phyloP scores from a whole-genome alignment of 495 filamentous ascomycete species.

The Penicillium simplicissimum region DNA sequence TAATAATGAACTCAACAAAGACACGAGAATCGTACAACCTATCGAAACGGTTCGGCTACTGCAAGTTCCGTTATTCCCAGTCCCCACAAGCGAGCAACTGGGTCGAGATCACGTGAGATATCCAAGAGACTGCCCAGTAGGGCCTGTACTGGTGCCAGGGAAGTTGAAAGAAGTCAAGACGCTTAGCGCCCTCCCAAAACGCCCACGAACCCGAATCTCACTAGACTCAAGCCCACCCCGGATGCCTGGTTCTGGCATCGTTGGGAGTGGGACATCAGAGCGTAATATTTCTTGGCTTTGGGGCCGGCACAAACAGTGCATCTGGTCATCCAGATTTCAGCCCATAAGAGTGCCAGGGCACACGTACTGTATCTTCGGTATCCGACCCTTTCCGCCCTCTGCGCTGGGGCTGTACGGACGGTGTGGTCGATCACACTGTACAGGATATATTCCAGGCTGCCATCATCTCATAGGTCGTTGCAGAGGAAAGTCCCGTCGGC shows the following conservation, averaged over 20 bases:
- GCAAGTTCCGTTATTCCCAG: too few species aligned
- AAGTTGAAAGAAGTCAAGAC: too few species aligned
- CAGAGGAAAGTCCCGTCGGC: conserved; percentile 19
- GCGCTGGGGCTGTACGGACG: background rate
- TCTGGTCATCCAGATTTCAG: conserved; percentile 7
- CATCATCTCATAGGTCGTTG: conserved; percentile 28
- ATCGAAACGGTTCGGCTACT: too few species aligned
- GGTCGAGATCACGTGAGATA: background rate
- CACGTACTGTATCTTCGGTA: conserved; percentile 4
- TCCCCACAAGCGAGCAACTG: background rate
- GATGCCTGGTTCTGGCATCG: conserved; percentile 4
- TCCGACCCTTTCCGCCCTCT: conserved; percentile 31
- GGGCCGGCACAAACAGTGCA: background rate
- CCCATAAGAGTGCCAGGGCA: background rate
- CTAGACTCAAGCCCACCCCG: background rate
- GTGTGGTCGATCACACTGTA: background rate
- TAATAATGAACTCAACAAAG: background rate
- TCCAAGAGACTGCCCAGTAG: too few species aligned
- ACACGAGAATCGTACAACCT: too few species aligned
- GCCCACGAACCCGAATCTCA: background rate
- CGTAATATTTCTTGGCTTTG: conserved; percentile 1
- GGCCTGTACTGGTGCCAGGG: too few species aligned
- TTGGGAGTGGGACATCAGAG: conserved; percentile 4
- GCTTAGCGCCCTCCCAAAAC: background rate
- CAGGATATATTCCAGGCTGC: background rate